A percentile compares a stretch with the other conserved stretches of the same genome.
These are phyloP conservation scores for Karstenula rhodostoma DNA, from an alignment of 2,329 filamentous ascomycete genomes.

Conservation along the genomic window DNA sequence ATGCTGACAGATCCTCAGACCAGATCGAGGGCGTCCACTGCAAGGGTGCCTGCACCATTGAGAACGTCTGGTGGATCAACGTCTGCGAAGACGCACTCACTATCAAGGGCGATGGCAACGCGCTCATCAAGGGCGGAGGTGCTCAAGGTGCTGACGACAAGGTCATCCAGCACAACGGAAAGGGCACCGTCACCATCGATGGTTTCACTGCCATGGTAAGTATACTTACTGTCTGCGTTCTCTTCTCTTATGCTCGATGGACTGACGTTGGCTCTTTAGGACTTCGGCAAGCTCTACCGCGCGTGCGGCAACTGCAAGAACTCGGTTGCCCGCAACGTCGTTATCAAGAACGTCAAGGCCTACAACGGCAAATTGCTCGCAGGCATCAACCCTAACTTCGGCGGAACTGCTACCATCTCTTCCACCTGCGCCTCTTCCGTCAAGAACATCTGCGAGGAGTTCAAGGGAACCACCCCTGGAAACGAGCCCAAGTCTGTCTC, in stretches of 20 bases:
- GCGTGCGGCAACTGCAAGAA: constrained; percentile 61
- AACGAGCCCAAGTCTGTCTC: constrained; percentile 9
- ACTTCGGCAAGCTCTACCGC: constrained; percentile 57
- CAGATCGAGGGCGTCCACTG: constrained; percentile 63
- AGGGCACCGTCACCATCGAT: constrained; percentile 50
- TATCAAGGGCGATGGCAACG: constrained; percentile 48
- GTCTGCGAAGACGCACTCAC: constrained; percentile 50
- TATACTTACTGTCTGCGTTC: not conserved
- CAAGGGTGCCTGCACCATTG: constrained; percentile 58
- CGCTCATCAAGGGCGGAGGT: constrained; percentile 52
- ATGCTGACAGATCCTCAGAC: constrained; percentile 27
- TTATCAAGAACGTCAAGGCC: constrained; percentile 56
- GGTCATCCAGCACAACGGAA: constrained; percentile 52
- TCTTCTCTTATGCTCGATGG: not conserved
- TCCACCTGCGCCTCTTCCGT: constrained; percentile 34
- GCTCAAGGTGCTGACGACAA: constrained; percentile 51
- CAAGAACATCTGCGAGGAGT: constrained; percentile 47
- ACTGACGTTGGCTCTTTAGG: constrained; percentile 27
- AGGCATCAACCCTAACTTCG: constrained; percentile 63
- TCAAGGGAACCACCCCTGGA: constrained; percentile 34
- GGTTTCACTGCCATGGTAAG: constrained; percentile 33
- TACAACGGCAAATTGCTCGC: constrained; percentile 52
- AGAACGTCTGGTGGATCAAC: constrained; percentile 54
- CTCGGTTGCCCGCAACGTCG: constrained; percentile 53
- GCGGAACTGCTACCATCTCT: constrained; percentile 53